phyloP scores from a whole-genome alignment of 306 rosid species.

The Acacia confusa region DNA sequence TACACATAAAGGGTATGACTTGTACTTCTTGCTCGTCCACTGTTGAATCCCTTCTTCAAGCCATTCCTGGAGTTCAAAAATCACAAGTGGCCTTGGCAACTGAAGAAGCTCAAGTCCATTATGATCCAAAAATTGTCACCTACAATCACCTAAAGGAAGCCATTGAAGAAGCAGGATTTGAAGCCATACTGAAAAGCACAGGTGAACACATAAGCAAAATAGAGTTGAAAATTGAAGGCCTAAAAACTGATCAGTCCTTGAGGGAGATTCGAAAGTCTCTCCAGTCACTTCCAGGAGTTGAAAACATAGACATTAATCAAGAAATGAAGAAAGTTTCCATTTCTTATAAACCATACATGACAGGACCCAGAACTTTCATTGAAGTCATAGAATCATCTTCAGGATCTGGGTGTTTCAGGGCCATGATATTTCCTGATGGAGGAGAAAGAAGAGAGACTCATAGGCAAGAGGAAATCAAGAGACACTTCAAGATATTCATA shows the following conservation, averaged over 20 bases:
- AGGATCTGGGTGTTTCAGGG: conserved; percentile 58
- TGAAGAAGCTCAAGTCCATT: conserved; percentile 69
- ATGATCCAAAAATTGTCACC: conserved; percentile 48
- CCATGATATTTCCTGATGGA: conserved; percentile 54
- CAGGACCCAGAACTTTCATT: conserved; percentile 70
- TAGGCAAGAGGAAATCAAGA: conserved; percentile 53
- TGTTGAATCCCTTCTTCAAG: conserved; percentile 58
- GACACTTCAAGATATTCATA: conserved; percentile 45
- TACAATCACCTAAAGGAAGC: conserved; percentile 45
- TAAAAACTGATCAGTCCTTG: conserved; percentile 34
- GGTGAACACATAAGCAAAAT: conserved; percentile 69
- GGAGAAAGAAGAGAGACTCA: conserved; percentile 38
- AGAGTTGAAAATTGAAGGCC: conserved; percentile 55
- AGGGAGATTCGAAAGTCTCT: conserved; percentile 46
- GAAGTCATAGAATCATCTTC: conserved; percentile 56
- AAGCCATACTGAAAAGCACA: conserved; percentile 47
- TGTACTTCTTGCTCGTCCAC: conserved; percentile 78
- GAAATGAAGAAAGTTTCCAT: conserved; percentile 50
- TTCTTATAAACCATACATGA: conserved; percentile 52
- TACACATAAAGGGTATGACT: conserved; percentile 68
- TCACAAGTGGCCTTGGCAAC: conserved; percentile 73
- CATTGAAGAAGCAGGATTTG: conserved; percentile 56
- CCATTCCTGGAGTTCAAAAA: conserved; percentile 55
- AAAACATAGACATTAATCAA: conserved; percentile 26
- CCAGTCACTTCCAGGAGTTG: conserved; percentile 54